These are phyloP conservation scores for Entomortierella parvispora DNA, from an alignment of 192 early-diverging fungal genomes.

Conservation along the genomic window DNA sequence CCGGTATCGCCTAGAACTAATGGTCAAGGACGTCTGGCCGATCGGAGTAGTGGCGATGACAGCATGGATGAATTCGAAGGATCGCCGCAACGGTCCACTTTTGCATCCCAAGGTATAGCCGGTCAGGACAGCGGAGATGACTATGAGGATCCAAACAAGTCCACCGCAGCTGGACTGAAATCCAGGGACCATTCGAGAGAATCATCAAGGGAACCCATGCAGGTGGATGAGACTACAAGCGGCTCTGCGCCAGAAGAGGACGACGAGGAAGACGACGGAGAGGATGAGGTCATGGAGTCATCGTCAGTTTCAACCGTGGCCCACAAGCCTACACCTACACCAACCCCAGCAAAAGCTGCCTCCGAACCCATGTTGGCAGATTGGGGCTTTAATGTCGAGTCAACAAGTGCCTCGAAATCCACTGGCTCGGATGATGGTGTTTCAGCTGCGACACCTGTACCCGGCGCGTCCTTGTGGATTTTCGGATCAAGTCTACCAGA, in stretches of 20 bases:
- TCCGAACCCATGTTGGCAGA: conserved; percentile 16
- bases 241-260: background rate
- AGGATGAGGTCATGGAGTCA: conserved; percentile 50
- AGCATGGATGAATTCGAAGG: conserved; percentile 31
- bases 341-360: conserved; percentile 6
- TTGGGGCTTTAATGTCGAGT: conserved; percentile 24
- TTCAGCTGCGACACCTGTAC: conserved; percentile 12
- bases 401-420: background rate
- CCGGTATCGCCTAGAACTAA: background rate
- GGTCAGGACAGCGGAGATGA: conserved; percentile 22
- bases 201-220: conserved; percentile 41
- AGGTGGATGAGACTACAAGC: conserved; percentile 14
- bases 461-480: conserved; percentile 62
- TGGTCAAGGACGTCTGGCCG: background rate
- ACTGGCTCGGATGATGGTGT: conserved; percentile 11
- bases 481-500: conserved; percentile 59
- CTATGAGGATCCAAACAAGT: conserved; percentile 9
- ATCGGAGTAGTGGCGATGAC: conserved; percentile 1
- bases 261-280: conserved; percentile 11
- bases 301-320: conserved; percentile 1
- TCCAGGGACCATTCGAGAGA: conserved; percentile 26
- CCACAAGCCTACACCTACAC: conserved; percentile 19
- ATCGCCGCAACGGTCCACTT: conserved; percentile 1
- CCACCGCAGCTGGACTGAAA: background rate
- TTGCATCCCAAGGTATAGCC: conserved; percentile 3